Evolutionary conservation across 2,329 filamentous ascomycete species (phyloP), one percentile per base, ranked within the genome.

Genomic region (Botrytis sinoallii): DNA sequence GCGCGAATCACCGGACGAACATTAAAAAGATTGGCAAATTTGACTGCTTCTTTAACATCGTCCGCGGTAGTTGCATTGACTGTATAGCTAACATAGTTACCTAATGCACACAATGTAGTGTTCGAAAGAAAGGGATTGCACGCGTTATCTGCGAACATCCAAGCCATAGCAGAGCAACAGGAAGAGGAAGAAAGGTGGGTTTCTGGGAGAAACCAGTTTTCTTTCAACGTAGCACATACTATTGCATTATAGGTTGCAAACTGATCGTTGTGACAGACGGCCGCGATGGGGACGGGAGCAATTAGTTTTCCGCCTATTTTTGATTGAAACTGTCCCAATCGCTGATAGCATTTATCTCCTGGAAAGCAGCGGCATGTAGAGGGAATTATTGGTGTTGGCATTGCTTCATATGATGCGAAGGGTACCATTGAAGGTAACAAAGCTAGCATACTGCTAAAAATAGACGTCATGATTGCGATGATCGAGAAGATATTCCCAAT

Each of bases 1-100:
- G 88, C 87, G 73, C 86, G 84, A 73, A 89, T 84, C 40, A 83
- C 82, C 1, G 85, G 77, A 1, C 84, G 81, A 57, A 85, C 79
- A 67, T 83, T 83, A 12, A 80, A 72, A 66, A 74, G 73, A 66
- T 74, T 76, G 35, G 81, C 82, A 74, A 84, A 84, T 9, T 75
- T 74, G n/a, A 84, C 76, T 6, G 82, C 83, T 16, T 81, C 77
- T 8, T 22, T 57, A 29, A 78, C 72, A 57, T 79, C 75, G 25
- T 73, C 66, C 0, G 72, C 35, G 7, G 69, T 61, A 38, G 75
- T 75, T 10, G 76, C 79, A 46, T 79, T 78, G 60, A 81, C 75
- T 14, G 75, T 72, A 70, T 81, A 72, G 29, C n/a, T 42, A 22
- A 74, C 69, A 32, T 75, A 74, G 29, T 32, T 72, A 12, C 60